Evolutionary conservation across 1,284 basidiomycete genomes (phyloP).

Genomic region (Cutaneotrichosporon mucoides): DNA sequence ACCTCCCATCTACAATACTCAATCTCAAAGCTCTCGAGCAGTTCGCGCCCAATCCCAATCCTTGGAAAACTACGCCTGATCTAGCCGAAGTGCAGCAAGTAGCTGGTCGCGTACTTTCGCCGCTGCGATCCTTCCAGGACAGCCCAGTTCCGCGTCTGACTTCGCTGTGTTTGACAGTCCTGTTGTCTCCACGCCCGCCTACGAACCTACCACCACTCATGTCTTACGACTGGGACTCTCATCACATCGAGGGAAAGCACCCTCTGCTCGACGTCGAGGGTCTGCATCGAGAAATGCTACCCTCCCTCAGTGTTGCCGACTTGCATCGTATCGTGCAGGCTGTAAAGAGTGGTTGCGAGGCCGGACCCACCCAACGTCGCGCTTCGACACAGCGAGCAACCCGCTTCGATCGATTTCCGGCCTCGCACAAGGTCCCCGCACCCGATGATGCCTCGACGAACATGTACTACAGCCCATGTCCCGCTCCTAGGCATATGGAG

Average conservation of each 20-base stretch:
- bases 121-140: background rate
- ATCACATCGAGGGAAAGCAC: conserved; percentile 17
- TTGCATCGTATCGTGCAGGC: conserved; percentile 29
- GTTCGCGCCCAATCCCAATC: conserved; percentile 31
- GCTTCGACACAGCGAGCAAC: background rate
- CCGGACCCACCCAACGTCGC: background rate
- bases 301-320: conserved; percentile 18
- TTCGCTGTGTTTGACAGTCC: conserved; percentile 34
- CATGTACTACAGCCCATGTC: conserved; percentile 43
- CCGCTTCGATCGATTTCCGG: conserved; percentile 28
- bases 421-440: conserved; percentile 18
- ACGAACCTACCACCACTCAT: conserved; percentile 38
- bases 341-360: conserved; percentile 19
- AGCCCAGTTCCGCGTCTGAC: conserved; percentile 27
- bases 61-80: conserved; percentile 8
- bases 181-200: conserved; percentile 37
- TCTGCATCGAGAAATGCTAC: conserved; percentile 26
- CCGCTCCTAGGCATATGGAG: conserved; percentile 37
- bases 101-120: conserved; percentile 1
- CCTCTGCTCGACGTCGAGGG: conserved; percentile 33
- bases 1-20: conserved; percentile 45
- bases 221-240: conserved; percentile 35
- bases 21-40: conserved; percentile 26
- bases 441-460: conserved; percentile 44
- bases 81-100: too few species aligned